These are phyloP conservation scores for Plenodomus lindquistii DNA, from an alignment of 2,329 filamentous ascomycete genomes.

Conservation along the genomic window DNA sequence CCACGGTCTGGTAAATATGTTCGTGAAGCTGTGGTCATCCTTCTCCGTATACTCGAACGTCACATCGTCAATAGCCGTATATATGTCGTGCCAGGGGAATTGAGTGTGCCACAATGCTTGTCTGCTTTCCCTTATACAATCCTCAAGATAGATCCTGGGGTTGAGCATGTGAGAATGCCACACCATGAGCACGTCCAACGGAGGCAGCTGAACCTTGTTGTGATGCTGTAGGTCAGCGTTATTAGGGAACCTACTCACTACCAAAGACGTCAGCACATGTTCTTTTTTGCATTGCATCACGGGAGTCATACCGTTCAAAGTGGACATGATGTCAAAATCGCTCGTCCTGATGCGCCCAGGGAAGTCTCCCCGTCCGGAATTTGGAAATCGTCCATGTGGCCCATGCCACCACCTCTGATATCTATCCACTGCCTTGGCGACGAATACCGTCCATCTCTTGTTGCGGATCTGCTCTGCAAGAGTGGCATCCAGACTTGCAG, in stretches of 20 bases:
- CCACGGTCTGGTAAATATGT: conserved; percentile 59
- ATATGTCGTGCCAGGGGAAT: conserved; percentile 63
- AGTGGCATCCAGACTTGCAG: conserved; percentile 3
- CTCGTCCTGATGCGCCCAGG: not conserved
- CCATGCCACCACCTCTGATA: conserved; percentile 68
- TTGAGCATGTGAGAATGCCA: conserved; percentile 82
- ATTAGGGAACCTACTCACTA: conserved; percentile 8
- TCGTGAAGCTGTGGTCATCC: conserved; percentile 48
- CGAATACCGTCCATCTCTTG: conserved; percentile 74
- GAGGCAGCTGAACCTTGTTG: conserved; percentile 12
- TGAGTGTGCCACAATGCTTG: conserved; percentile 63
- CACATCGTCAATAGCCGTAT: conserved; percentile 56
- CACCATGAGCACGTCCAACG: conserved; percentile 73
- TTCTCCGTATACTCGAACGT: conserved; percentile 60
- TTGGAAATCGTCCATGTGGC: conserved; percentile 8
- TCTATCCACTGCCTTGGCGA: conserved; percentile 68
- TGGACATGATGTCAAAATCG: not conserved
- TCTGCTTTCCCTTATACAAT: conserved; percentile 65
- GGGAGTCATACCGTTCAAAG: not conserved
- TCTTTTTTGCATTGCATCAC: not conserved
- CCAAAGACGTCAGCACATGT: not conserved
- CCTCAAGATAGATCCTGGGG: conserved; percentile 73
- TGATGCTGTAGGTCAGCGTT: conserved; percentile 7
- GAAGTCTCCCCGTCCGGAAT: not conserved
- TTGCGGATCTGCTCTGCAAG: conserved; percentile 62